Evolutionary conservation across 495 filamentous ascomycete species (phyloP), one percentile per base, ranked within the genome.

Genomic region (Penicillium taxi): DNA sequence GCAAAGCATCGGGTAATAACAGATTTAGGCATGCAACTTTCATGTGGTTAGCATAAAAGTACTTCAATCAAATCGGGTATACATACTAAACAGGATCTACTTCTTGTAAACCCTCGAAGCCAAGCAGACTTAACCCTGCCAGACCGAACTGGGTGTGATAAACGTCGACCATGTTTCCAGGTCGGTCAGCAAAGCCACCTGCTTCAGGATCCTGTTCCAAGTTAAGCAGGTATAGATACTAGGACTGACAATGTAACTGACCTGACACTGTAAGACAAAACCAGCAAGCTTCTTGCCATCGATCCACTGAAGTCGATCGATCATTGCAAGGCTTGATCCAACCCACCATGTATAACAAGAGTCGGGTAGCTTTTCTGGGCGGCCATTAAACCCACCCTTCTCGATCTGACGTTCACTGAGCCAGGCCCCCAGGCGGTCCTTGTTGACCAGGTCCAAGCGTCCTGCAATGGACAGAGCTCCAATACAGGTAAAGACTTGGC

Each of bases 301-400:
- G 48, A 98, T 89, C 91, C 91, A 98, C 58, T 94, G 79, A 25
- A 88, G 68, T 41, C 81, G 76, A 33, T 75, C 84, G 42, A 96
- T 84, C 77, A 96, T 95, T 16, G 79, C 81, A 41, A 98, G 56
- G 55, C 87, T 94, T 49, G 81, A 84, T 37, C 82, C 58, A 16
- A 96, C 91, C 91, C 91, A 98, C 91, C 91, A 98, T 54, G 84
- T 93, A 58, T 98, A 98, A 62, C 91, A 98, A 5, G 94, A 88
- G 64, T 98, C 93, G 57, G 90, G 87, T 35, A 87, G 65, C 66
- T 98, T 98, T 64, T 96, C 93, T 1, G 91, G 91, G 32, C 91
- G 73, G 3, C 91, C 91, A 52, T 96, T 98, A 19, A 98, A 63
- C 4, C 91, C 91, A 21, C 93, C 93, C 16, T 78, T 80, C 6